A percentile compares a stretch with the other conserved stretches of the same genome.
Evolutionary conservation across 441 rosid species (phyloP).

Genomic region (Rhodomyrtus psidioides): DNA sequence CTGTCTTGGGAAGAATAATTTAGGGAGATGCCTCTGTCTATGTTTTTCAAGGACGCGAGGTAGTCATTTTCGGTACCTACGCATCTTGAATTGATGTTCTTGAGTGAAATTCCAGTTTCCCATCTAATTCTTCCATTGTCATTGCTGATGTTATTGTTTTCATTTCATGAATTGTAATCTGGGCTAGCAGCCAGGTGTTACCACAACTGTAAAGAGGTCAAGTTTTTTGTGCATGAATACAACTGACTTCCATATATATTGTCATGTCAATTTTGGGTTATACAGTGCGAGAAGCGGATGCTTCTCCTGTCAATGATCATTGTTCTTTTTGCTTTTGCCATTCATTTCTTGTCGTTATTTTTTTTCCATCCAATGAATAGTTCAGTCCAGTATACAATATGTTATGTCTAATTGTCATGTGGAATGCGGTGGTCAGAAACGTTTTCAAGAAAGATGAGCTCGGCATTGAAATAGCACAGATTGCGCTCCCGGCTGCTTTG

Average conservation of each 20-base stretch:
- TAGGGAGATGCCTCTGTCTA: neutral
- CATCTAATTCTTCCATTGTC: neutral
- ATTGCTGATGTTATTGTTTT: neutral
- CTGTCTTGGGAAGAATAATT: neutral
- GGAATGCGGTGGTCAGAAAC: neutral
- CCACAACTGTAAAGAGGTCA: neutral
- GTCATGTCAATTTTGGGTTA: neutral
- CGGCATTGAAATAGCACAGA: conserved; percentile 5
- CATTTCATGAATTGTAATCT: neutral
- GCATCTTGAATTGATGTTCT: neutral
- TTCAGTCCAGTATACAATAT: neutral
- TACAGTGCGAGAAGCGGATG: neutral
- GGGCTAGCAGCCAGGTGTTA: neutral
- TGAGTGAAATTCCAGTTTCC: neutral
- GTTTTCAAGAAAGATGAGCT: conserved; percentile 4
- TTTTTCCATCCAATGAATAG: neutral
- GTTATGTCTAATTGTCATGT: neutral
- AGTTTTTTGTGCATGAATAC: neutral
- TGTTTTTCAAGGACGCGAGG: neutral
- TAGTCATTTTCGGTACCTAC: neutral
- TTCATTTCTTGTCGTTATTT: neutral
- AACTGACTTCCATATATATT: neutral
- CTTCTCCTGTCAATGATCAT: neutral
- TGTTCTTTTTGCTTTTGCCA: neutral
- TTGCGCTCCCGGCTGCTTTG: conserved; percentile 9